Conservation (phyloP, 1,139 yeast species). For the Kodamaea suecica region DNA sequence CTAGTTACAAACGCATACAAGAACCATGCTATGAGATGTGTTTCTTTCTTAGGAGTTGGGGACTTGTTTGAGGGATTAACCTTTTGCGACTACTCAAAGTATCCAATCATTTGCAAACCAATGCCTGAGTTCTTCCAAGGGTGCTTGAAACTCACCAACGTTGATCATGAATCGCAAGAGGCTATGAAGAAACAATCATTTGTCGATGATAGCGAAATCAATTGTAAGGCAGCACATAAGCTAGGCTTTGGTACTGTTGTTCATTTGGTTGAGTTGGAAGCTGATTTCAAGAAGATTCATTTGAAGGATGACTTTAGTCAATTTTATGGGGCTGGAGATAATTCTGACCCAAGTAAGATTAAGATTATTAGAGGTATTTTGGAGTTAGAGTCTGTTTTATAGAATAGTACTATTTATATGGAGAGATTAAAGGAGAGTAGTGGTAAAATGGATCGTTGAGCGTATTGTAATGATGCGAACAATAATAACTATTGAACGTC, state of each 20-base stretch:
- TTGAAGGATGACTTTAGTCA: constrained; percentile 29
- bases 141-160: constrained; percentile 64
- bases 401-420: too few species aligned
- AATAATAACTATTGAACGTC: too few species aligned
- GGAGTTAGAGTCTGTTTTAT: constrained; percentile 21
- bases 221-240: constrained; percentile 54
- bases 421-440: too few species aligned
- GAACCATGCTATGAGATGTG: constrained; percentile 78
- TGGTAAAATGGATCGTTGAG: too few species aligned
- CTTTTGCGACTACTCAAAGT: constrained; percentile 73
- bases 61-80: constrained; percentile 93
- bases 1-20: constrained; percentile 91
- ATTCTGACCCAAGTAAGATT: constrained; percentile 27
- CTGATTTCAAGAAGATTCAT: constrained; percentile 35
- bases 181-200: constrained; percentile 45
- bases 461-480: too few species aligned
- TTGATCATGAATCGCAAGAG: constrained; percentile 43
- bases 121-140: constrained; percentile 52
- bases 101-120: constrained; percentile 83
- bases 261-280: constrained; percentile 55
- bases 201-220: constrained; percentile 78
- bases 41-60: constrained; percentile 77
- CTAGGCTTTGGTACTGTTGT: constrained; percentile 53
- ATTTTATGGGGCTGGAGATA: constrained; percentile 36
- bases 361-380: constrained; percentile 31